A percentile compares a stretch with the other conserved stretches of the same genome.
phyloP scores from a whole-genome alignment of 2,329 filamentous ascomycete genomes.

The Neophaeococcomyces mojaviensis region DNA sequence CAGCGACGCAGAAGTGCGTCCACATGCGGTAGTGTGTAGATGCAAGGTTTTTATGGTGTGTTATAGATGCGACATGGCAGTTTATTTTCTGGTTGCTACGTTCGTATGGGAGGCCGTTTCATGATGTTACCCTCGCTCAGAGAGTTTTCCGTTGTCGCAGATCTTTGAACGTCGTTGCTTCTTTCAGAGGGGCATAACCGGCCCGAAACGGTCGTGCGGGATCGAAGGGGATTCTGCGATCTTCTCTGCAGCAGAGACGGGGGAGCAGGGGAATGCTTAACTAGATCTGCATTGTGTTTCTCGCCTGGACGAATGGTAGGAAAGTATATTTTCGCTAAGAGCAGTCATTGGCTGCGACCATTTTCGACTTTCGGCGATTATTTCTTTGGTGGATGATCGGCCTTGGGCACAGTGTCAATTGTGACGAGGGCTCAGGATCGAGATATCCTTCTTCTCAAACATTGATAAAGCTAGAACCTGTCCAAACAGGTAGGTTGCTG shows the following conservation, averaged over 20 bases:
- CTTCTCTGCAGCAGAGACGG: neutral
- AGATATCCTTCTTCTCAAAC: no score
- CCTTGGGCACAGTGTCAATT: neutral
- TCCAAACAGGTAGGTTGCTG: no score
- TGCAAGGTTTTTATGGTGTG: neutral
- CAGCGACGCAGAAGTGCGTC: constrained; percentile 2
- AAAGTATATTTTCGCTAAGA: neutral
- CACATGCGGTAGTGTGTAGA: neutral
- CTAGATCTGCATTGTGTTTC: neutral
- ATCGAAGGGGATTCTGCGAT: constrained; percentile 2
- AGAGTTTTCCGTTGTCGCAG: neutral
- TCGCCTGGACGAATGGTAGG: neutral
- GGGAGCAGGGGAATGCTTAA: neutral
- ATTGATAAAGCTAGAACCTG: no score
- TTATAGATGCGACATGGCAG: neutral
- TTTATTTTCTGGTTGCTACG: neutral
- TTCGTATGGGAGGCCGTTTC: neutral
- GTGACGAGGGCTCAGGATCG: neutral
- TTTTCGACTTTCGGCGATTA: neutral
- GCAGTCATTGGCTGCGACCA: neutral
- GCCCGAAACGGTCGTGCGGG: neutral
- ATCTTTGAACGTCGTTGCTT: no score
- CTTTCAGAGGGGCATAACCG: neutral
- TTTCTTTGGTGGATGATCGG: neutral
- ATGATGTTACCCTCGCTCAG: neutral